Evolutionary conservation across 805 yeast species (phyloP).

Genomic region (Saccharomycopsis guyanensis): DNA sequence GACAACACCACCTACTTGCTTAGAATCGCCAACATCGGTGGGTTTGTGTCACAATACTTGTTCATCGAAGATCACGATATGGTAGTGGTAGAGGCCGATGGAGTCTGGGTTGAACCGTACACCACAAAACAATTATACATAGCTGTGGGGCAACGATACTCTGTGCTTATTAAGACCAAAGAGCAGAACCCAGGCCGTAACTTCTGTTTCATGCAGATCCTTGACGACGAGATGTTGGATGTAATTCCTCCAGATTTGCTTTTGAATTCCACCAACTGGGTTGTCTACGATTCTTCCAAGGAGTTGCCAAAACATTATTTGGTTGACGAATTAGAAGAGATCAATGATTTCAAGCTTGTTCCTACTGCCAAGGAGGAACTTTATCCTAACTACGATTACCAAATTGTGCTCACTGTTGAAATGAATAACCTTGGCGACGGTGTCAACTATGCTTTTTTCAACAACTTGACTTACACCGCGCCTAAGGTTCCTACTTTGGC

Average conservation of each 20-base stretch:
- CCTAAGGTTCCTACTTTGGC: conserved; percentile 69
- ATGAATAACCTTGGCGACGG: conserved; percentile 73
- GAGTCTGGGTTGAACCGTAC: conserved; percentile 55
- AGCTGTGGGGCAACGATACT: conserved; percentile 77
- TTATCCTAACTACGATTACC: conserved; percentile 55
- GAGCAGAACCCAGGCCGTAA: conserved; percentile 35
- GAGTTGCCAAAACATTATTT: conserved; percentile 26
- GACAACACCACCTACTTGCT: conserved; percentile 56
- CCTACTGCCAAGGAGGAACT: conserved; percentile 35
- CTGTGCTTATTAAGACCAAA: conserved; percentile 59
- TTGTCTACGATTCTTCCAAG: conserved; percentile 40
- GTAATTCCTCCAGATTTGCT: conserved; percentile 50
- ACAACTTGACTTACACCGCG: conserved; percentile 51
- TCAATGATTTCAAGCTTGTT: conserved; percentile 40
- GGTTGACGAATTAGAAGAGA: conserved; percentile 28
- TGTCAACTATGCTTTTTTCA: conserved; percentile 69
- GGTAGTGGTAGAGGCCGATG: conserved; percentile 69
- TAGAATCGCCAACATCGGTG: conserved; percentile 59
- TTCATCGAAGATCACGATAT: conserved; percentile 65
- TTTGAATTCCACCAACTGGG: conserved; percentile 45
- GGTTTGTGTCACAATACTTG: conserved; percentile 67
- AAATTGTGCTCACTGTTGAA: conserved; percentile 47
- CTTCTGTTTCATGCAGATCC: conserved; percentile 51
- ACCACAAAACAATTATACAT: conserved; percentile 49
- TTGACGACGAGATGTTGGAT: conserved; percentile 67